Conservation (phyloP, 208 protist genomes). For the Zelonia costaricensis region DNA sequence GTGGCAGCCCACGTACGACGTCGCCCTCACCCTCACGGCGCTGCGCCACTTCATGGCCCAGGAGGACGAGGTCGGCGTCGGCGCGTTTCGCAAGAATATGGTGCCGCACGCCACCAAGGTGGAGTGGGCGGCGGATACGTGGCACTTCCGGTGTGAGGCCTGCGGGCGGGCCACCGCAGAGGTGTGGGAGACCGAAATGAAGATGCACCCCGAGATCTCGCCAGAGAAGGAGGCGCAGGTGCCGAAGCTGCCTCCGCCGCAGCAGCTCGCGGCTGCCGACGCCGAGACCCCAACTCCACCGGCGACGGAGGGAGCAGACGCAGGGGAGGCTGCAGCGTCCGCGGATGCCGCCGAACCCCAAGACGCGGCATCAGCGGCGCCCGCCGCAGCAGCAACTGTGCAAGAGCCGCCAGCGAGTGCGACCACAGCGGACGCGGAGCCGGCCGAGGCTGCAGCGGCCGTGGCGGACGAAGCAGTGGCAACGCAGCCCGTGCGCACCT, state of each 20-base stretch:
- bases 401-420: too few species aligned
- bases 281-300: too few species aligned
- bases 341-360: too few species aligned
- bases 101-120: slow-evolving; percentile 38
- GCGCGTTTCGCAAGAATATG: slow-evolving; percentile 49
- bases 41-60: slow-evolving; percentile 86
- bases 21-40: slow-evolving; percentile 62
- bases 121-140: slow-evolving; percentile 48
- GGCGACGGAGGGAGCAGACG: too few species aligned
- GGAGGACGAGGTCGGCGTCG: slow-evolving; percentile 79
- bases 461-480: too few species aligned
- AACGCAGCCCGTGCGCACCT: too few species aligned
- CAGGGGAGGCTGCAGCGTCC: too few species aligned
- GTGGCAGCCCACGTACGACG: slow-evolving; percentile 84
- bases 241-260: slow-evolving; percentile 12
- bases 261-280: too few species aligned
- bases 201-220: slow-evolving; percentile 45
- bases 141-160: slow-evolving; percentile 38
- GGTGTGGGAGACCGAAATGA: slow-evolving; percentile 55
- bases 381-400: too few species aligned
- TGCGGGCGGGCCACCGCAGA: slow-evolving; percentile 33
- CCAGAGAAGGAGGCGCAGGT: slow-evolving; percentile 24
- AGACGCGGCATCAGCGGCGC: too few species aligned
- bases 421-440: too few species aligned
- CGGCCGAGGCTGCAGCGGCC: too few species aligned